A percentile compares a stretch with the other conserved stretches of the same genome.
Evolutionary conservation across 2,329 filamentous ascomycete species (phyloP).

Genomic region (Phialocephala subalpina): DNA sequence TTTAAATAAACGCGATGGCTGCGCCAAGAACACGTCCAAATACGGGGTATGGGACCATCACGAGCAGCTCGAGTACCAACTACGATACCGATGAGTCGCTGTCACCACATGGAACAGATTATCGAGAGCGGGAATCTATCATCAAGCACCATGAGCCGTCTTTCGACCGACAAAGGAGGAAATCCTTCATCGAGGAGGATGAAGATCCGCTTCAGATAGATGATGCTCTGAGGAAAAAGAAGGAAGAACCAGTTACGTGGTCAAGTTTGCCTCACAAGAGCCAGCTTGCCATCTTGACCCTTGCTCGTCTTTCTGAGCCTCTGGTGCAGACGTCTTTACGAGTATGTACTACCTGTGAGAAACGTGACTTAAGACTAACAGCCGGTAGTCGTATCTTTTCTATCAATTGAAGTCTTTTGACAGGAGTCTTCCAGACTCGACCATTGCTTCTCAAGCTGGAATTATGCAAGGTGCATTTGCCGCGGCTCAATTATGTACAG

Average conservation of each 20-base stretch:
- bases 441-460: constrained; percentile 72
- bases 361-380: constrained; percentile 46
- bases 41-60: background rate
- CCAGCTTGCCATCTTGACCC: constrained; percentile 79
- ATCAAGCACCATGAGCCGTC: constrained; percentile 19
- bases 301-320: constrained; percentile 84
- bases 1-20: background rate
- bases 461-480: constrained; percentile 71
- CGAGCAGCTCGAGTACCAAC: constrained; percentile 12
- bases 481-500: constrained; percentile 74
- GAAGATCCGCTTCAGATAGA: constrained; percentile 41
- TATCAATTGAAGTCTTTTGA: constrained; percentile 75
- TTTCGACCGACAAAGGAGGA: constrained; percentile 28
- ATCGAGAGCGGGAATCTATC: constrained; percentile 11
- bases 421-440: constrained; percentile 46
- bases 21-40: background rate
- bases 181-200: constrained; percentile 38
- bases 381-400: constrained; percentile 72
- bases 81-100: constrained; percentile 23
- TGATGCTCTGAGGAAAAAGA: constrained; percentile 31
- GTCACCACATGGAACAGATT: constrained; percentile 33
- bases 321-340: constrained; percentile 74
- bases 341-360: constrained; percentile 21
- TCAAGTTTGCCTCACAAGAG: constrained; percentile 78
- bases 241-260: constrained; percentile 65